Evolutionary conservation across 2,329 filamentous ascomycete genomes (phyloP), one percentile per base, ranked within the genome.

Genomic region (Penicillium sp.): DNA sequence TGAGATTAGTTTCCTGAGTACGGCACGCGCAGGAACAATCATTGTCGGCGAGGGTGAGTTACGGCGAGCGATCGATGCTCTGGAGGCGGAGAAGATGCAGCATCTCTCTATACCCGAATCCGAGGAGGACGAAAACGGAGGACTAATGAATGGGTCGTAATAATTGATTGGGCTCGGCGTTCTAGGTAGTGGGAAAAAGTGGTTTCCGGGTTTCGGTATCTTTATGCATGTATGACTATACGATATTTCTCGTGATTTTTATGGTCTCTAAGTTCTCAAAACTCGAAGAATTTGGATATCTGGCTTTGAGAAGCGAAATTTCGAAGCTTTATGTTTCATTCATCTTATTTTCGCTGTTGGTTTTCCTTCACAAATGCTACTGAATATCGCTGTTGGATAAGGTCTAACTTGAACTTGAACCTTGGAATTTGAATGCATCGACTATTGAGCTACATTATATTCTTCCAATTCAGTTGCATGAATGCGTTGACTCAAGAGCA

Each of bases 1-100:
- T 1, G 92, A 97, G 71, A 87, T 97, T 75, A 93, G 89, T 54
- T 97, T 97, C 71, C 78, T 97, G 58, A 94, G 89, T 56, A 97
- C 93, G 0, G 92, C 91, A 4, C 84, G 88, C 37, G 91, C 92
- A 0, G 93, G 93, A 1, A 92, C 91, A 5, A 93, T 97, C 9
- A 92, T 97, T 67, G 83, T 97, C 34, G 84, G 87, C 3, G 83
- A 88, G 59, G 84, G 88, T 63, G 89, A 93, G 68, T 79, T 92
- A 40, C 79, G 81, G n/a, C 83, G 84, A 53, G 92, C 91, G 0
- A 77, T 97, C 63, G 82, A 83, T 43, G 90, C 91, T 5, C 73
- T 97, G 67, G 72, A 77, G 11, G 70, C 67, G 4, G 75, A 74
- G 47, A 73, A 45, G 31, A 46, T 44, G 26, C 49, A 55, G 16